Evolutionary conservation across 2,329 filamentous ascomycete genomes (phyloP), one percentile per base, ranked within the genome.

Genomic region (Verticillium nonalfalfae): DNA sequence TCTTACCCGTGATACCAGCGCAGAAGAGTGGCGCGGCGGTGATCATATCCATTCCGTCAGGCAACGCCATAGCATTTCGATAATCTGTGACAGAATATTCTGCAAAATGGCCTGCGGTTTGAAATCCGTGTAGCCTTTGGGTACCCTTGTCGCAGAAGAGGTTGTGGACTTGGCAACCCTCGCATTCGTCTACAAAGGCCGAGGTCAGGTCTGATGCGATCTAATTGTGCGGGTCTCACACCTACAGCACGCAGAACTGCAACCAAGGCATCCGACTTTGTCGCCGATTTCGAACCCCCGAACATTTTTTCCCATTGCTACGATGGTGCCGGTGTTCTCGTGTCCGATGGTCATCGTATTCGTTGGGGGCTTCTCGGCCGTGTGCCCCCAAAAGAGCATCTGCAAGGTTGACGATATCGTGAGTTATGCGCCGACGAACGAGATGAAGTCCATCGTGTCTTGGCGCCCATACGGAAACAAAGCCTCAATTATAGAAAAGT

Each of bases 81-180:
- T 75, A 77, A 63, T 81, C 78, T 7, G 78, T 75, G 0, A 78
- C 67, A 1, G 75, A 74, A 33, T 81, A 81, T 67, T 81, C 78
- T 18, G 74, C 72, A 61, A 82, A 82, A 64, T 73, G 79, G 1
- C 80, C 80, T 62, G 78, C 75, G 0, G 68, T 72, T 0, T 68
- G 72, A 50, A 81, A 78, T 4, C 79, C 79, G 55, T 76, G 74
- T 18, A 79, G 68, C 36, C 71, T 68, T 15, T 74, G 72, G 4
- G 73, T 74, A 6, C 74, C 73, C 6, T 68, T 73, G 58, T 74
- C 69, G 66, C 77, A 79, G 56, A 68, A 70, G 54, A 75, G 60
- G 62, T 79, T 79, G 64, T 79, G 77, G 2, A 78, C 67, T 69
- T 73, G 70, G 68, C 79, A 82, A 10, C 77, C 78, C n/a, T 76